These are phyloP conservation scores for Crithidia thermophila DNA, from an alignment of 208 protist species.

Conservation along the genomic window DNA sequence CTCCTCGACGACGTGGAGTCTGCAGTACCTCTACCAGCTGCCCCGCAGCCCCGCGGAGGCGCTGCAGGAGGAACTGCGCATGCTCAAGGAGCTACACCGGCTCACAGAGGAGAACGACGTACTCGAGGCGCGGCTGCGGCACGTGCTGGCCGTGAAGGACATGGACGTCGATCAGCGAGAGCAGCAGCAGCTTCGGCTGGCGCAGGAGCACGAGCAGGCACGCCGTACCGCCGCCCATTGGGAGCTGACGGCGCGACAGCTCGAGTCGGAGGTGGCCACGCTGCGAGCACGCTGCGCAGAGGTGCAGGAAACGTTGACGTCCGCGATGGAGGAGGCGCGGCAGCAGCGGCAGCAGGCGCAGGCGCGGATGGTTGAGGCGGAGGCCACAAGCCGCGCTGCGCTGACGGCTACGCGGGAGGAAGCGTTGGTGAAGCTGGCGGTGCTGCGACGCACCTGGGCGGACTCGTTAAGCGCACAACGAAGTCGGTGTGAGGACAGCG, in stretches of 20 bases:
- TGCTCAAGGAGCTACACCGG: slow-evolving; percentile 50
- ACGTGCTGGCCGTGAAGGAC: slow-evolving; percentile 37
- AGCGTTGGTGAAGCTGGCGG: slow-evolving; percentile 8
- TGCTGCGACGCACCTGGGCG: slow-evolving; percentile 13
- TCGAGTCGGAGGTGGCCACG: slow-evolving; percentile 29
- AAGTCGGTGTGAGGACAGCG: slow-evolving; percentile 16
- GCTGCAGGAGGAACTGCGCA: slow-evolving; percentile 57
- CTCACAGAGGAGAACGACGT: slow-evolving; percentile 39
- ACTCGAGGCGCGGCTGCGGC: slow-evolving; percentile 35
- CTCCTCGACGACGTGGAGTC: slow-evolving; percentile 18
- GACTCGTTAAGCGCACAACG: background rate
- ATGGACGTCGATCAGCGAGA: slow-evolving; percentile 36
- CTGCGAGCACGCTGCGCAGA: slow-evolving; percentile 27
- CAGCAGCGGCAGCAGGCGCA: slow-evolving; percentile 21
- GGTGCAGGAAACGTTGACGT: slow-evolving; percentile 6
- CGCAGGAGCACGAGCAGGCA: slow-evolving; percentile 42
- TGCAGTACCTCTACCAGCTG: slow-evolving; percentile 56
- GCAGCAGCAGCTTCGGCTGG: slow-evolving; percentile 35
- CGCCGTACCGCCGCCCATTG: slow-evolving; percentile 39
- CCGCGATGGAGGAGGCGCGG: slow-evolving; percentile 24
- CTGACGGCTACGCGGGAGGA: slow-evolving; percentile 22
- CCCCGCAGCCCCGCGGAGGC: slow-evolving; percentile 54
- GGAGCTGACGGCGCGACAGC: slow-evolving; percentile 32
- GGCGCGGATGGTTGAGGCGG: slow-evolving; percentile 18
- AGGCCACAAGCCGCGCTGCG: slow-evolving; percentile 17